Evolutionary conservation across 2,329 filamentous ascomycete species (phyloP).

Genomic region (Lecanoromycetidae sp.): DNA sequence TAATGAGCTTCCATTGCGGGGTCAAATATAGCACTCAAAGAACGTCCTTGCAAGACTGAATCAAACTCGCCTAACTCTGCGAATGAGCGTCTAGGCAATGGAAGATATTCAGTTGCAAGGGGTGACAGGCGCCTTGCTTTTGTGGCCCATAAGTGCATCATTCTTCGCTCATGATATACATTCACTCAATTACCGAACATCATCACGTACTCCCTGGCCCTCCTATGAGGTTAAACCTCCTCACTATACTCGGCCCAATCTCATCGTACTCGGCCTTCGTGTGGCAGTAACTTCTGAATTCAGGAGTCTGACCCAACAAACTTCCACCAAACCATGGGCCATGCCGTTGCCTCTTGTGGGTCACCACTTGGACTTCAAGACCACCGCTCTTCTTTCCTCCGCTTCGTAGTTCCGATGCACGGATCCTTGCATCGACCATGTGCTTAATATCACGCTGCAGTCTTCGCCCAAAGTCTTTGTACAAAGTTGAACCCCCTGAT

Average conservation of each 20-base stretch:
- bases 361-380: constrained; percentile 91
- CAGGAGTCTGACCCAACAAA: constrained; percentile 89
- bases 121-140: no score
- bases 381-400: constrained; percentile 89
- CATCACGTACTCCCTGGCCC: constrained; percentile 56
- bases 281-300: constrained; percentile 98
- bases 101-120: no score
- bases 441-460: constrained; percentile 96
- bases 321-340: constrained; percentile 98
- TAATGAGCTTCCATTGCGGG: no score
- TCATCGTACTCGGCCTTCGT: constrained; percentile 89
- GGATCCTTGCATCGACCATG: constrained; percentile 83
- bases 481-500: constrained; percentile 90
- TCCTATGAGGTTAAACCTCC: constrained; percentile 63
- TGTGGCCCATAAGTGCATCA: not conserved
- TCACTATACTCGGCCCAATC: constrained; percentile 82
- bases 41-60: no score
- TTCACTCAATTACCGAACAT: not conserved
- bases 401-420: constrained; percentile 79
- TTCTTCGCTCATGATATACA: not conserved
- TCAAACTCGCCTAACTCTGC: no score
- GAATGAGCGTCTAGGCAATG: not conserved
- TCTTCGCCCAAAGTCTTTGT: constrained; percentile 94
- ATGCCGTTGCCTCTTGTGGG: constrained; percentile 93
- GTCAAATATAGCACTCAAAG: no score